phyloP scores from a whole-genome alignment of 176 grass and related monocot species.

The Hordeum marinum region DNA sequence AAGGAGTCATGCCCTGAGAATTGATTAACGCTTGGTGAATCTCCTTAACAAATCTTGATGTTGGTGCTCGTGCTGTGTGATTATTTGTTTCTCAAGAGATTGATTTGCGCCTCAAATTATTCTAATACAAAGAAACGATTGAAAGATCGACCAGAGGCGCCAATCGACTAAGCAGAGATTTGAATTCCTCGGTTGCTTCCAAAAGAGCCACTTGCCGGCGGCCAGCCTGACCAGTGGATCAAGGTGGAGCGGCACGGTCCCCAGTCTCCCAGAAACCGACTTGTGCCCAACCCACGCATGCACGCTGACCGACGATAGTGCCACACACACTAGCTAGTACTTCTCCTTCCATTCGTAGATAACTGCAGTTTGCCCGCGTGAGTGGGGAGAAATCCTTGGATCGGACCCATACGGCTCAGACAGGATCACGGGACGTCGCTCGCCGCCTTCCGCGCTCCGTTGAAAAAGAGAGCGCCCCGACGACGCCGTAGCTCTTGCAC shows the following conservation, averaged over 20 bases:
- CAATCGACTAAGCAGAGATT: not conserved
- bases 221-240: not conserved
- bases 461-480: not conserved
- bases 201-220: not conserved
- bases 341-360: not conserved
- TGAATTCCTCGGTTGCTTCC: not conserved
- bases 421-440: not conserved
- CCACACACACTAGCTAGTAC: not conserved
- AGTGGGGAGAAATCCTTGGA: not conserved
- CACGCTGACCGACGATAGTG: not conserved
- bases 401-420: not conserved
- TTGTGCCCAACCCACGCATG: not conserved
- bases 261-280: conserved; percentile 10
- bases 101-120: too few species aligned
- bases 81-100: too few species aligned
- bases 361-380: not conserved
- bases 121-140: not conserved
- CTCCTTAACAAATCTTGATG: too few species aligned
- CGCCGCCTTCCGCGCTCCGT: not conserved
- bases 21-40: too few species aligned
- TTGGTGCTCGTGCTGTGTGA: too few species aligned
- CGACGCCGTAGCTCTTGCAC: not conserved
- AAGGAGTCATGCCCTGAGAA: too few species aligned
- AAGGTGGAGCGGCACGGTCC: not conserved
- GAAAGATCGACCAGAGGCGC: not conserved